These are phyloP conservation scores for Dactylonectria estremocensis DNA, from an alignment of 2,329 filamentous ascomycete species.

Conservation along the genomic window DNA sequence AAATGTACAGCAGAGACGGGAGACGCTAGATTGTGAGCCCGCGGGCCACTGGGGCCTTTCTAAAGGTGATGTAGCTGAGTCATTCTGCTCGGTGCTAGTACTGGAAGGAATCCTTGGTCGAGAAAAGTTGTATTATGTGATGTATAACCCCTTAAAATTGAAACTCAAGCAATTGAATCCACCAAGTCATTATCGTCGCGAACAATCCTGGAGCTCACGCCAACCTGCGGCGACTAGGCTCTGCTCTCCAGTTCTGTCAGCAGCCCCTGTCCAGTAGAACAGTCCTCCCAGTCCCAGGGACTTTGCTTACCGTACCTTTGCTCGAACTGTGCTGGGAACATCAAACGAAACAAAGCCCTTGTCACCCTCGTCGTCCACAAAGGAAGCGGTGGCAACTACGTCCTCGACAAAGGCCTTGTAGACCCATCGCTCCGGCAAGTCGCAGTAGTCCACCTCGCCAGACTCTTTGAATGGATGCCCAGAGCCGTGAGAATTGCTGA, in stretches of 20 bases:
- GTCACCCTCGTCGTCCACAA: constrained; percentile 57
- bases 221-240: constrained; percentile 75
- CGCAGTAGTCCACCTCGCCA: constrained; percentile 74
- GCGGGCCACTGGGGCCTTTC: no score
- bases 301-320: constrained; percentile 74
- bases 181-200: not conserved
- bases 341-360: constrained; percentile 76
- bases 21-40: no score
- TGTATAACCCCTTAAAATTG: not conserved
- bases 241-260: constrained; percentile 66
- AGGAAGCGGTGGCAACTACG: constrained; percentile 70
- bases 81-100: no score
- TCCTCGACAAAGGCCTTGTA: constrained; percentile 62
- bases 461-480: constrained; percentile 66
- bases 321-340: constrained; percentile 70
- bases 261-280: constrained; percentile 79
- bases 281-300: constrained; percentile 70
- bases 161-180: not conserved
- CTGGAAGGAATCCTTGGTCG: no score
- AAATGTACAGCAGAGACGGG: no score
- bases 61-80: no score
- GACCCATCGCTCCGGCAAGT: constrained; percentile 70
- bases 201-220: constrained; percentile 58
- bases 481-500: constrained; percentile 66
- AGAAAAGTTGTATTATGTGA: not conserved